Evolutionary conservation across 2,329 filamentous ascomycete species (phyloP).

Genomic region (Alternaria sp.): DNA sequence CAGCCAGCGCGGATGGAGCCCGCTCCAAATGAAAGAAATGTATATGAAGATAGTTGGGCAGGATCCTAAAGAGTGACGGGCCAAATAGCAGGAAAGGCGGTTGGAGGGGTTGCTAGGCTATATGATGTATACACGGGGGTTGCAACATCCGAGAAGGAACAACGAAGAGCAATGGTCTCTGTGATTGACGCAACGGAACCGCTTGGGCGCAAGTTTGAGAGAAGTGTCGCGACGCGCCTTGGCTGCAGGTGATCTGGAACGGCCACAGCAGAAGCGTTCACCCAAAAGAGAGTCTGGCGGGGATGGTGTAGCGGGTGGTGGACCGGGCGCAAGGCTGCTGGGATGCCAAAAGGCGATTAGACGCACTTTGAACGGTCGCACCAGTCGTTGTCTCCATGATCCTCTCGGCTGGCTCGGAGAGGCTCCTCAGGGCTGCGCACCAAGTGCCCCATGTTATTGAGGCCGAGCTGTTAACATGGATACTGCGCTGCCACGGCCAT

Average conservation of each 20-base stretch:
- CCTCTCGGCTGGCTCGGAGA: slow-evolving; percentile 30
- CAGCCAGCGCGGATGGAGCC: slow-evolving; percentile 52
- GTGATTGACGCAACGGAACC: slow-evolving; percentile 49
- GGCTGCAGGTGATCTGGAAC: slow-evolving; percentile 54
- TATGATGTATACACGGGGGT: slow-evolving; percentile 46
- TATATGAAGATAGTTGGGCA: slow-evolving; percentile 42
- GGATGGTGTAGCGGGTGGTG: slow-evolving; percentile 42
- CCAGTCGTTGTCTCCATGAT: slow-evolving; percentile 28
- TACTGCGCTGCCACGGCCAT: slow-evolving; percentile 23
- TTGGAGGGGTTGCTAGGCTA: slow-evolving; percentile 45
- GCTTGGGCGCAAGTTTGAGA: slow-evolving; percentile 49
- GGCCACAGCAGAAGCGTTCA: slow-evolving; percentile 50
- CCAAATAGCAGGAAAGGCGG: slow-evolving; percentile 47
- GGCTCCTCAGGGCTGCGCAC: slow-evolving; percentile 33
- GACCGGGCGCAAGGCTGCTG: slow-evolving; percentile 46
- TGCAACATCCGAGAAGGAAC: slow-evolving; percentile 41
- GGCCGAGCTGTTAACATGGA: slow-evolving; percentile 34
- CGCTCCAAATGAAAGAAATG: slow-evolving; percentile 47
- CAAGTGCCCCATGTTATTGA: slow-evolving; percentile 43
- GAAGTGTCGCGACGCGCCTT: slow-evolving; percentile 51
- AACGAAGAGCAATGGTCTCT: slow-evolving; percentile 43
- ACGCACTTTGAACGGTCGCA: slow-evolving; percentile 34
- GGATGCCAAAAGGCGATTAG: slow-evolving; percentile 40
- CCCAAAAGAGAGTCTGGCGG: slow-evolving; percentile 46
- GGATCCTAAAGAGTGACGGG: slow-evolving; percentile 51